Conservation (phyloP, 768 basidiomycete genomes). For the Tephrocybe sp. region DNA sequence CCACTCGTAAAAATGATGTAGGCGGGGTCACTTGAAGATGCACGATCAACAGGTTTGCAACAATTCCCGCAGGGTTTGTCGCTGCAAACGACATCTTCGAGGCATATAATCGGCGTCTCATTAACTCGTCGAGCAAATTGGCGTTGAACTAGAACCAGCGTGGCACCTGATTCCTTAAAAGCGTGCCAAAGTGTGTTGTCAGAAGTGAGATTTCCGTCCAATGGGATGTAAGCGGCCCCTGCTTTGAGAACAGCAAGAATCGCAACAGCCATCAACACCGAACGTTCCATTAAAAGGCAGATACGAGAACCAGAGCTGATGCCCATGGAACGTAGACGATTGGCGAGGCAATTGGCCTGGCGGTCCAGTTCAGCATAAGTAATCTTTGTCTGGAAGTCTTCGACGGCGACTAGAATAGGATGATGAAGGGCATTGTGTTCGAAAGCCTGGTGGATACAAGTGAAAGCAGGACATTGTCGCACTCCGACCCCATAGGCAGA, state of each 20-base stretch:
- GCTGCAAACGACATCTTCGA: slow-evolving; percentile 21
- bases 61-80: slow-evolving; percentile 29
- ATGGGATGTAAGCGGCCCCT: slow-evolving; percentile 55
- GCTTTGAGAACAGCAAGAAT: slow-evolving; percentile 57
- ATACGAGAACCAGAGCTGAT: slow-evolving; percentile 47
- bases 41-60: slow-evolving; percentile 33
- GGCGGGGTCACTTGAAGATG: slow-evolving; percentile 38
- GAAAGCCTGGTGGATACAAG: slow-evolving; percentile 8
- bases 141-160: slow-evolving; percentile 40
- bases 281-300: slow-evolving; percentile 52
- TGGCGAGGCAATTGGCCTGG: slow-evolving; percentile 43
- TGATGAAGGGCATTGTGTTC: slow-evolving; percentile 7
- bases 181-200: slow-evolving; percentile 52
- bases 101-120: slow-evolving; percentile 13
- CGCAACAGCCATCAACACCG: slow-evolving; percentile 49
- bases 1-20: slow-evolving; percentile 65
- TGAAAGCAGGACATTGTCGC: too few species aligned
- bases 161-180: slow-evolving; percentile 41
- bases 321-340: slow-evolving; percentile 38
- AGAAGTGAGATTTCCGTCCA: slow-evolving; percentile 56
- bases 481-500: too few species aligned
- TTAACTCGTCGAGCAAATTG: slow-evolving; percentile 35
- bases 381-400: slow-evolving; percentile 45
- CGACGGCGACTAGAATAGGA: slow-evolving; percentile 33
- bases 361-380: slow-evolving; percentile 50